These are phyloP conservation scores for Phycomyces blakesleeanus DNA, from an alignment of 192 early-diverging fungal species.

Conservation along the genomic window DNA sequence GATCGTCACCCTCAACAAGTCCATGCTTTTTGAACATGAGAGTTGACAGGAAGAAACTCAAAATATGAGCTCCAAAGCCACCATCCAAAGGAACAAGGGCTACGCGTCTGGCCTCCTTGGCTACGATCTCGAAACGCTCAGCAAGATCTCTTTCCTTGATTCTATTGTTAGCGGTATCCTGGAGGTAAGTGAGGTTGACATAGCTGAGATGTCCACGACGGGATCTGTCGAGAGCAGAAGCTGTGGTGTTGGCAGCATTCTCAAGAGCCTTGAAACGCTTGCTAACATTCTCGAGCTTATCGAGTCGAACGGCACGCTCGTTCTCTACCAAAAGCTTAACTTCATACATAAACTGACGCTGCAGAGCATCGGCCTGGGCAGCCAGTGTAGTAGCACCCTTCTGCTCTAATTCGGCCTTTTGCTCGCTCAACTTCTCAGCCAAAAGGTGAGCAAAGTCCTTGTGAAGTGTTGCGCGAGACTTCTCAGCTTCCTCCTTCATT, in stretches of 20 bases:
- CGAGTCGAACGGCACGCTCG: constrained; percentile 87
- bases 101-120: constrained; percentile 65
- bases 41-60: constrained; percentile 67
- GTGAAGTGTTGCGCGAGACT: constrained; percentile 15
- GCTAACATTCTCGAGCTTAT: constrained; percentile 77
- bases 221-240: constrained; percentile 61
- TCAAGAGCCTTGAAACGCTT: constrained; percentile 75
- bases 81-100: constrained; percentile 86
- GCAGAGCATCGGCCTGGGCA: constrained; percentile 65
- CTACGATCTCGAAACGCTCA: constrained; percentile 66
- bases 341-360: constrained; percentile 75
- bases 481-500: constrained; percentile 39
- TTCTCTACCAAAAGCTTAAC: constrained; percentile 79
- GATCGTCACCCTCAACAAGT: constrained; percentile 78
- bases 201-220: constrained; percentile 58
- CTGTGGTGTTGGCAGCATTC: constrained; percentile 60
- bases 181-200: constrained; percentile 58
- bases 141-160: constrained; percentile 52
- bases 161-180: constrained; percentile 61
- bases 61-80: constrained; percentile 76
- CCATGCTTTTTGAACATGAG: constrained; percentile 85
- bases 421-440: constrained; percentile 20
- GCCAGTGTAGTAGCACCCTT: constrained; percentile 60
- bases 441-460: constrained; percentile 31
- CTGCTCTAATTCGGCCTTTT: constrained; percentile 45